Conservation (phyloP, 1,139 yeast species). For the Lodderomyces parapsilosis region DNA sequence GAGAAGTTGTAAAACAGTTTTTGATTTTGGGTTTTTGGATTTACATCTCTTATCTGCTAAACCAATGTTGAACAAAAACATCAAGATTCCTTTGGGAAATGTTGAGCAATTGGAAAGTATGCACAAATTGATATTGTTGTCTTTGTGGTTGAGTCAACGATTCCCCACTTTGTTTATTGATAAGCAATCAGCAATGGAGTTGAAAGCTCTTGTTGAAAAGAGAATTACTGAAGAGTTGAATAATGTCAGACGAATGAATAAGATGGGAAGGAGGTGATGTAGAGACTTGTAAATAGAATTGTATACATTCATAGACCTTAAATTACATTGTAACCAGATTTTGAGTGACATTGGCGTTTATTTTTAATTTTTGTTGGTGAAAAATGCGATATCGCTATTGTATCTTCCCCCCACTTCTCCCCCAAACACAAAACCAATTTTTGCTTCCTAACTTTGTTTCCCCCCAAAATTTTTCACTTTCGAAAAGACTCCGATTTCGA, state of each 20-base stretch:
- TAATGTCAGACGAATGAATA: slow-evolving; percentile 31
- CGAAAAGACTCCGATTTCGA: not conserved
- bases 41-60: slow-evolving; percentile 23
- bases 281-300: not conserved
- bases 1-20: slow-evolving; percentile 38
- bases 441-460: not conserved
- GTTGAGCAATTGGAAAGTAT: slow-evolving; percentile 62
- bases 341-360: too few species aligned
- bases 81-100: slow-evolving; percentile 27
- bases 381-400: not conserved
- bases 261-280: slow-evolving; percentile 2
- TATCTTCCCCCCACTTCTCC: not conserved
- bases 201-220: slow-evolving; percentile 64
- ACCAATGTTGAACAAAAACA: slow-evolving; percentile 21
- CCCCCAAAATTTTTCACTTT: slow-evolving; percentile 1
- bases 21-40: slow-evolving; percentile 43
- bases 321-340: not conserved
- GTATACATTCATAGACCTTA: not conserved
- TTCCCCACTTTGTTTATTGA: slow-evolving; percentile 83
- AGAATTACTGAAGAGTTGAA: slow-evolving; percentile 62
- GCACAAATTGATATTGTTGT: slow-evolving; percentile 68
- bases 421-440: not conserved
- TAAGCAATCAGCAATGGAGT: slow-evolving; percentile 67
- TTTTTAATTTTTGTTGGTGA: not conserved
- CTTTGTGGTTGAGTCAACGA: slow-evolving; percentile 84